These are phyloP conservation scores for Saccharomycopsis guyanensis DNA, from an alignment of 805 yeast species.

Conservation along the genomic window DNA sequence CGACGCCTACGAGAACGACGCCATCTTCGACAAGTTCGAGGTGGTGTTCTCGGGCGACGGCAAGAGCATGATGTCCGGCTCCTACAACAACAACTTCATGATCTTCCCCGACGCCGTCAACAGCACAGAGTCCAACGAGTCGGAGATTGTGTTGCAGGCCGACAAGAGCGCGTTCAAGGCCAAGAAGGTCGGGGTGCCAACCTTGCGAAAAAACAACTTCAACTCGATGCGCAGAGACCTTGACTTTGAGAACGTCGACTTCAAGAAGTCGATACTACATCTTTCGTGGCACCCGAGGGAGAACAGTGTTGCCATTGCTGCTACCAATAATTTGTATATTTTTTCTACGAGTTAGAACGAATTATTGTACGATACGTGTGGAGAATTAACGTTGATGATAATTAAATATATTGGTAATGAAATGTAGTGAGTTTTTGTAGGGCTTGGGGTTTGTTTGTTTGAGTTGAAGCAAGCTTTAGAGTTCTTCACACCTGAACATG, in stretches of 20 bases:
- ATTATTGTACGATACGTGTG: too few relatives aligned
- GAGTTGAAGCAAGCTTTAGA: too few relatives aligned
- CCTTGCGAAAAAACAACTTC: slow-evolving; percentile 33
- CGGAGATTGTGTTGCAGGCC: slow-evolving; percentile 86
- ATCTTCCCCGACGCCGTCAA: slow-evolving; percentile 80
- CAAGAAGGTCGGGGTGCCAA: slow-evolving; percentile 47
- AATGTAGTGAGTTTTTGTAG: too few relatives aligned
- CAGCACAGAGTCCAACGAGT: slow-evolving; percentile 27
- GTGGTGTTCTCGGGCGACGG: slow-evolving; percentile 93
- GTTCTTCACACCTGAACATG: too few relatives aligned
- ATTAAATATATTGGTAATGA: too few relatives aligned
- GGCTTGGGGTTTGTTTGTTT: too few relatives aligned
- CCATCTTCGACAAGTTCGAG: slow-evolving; percentile 97
- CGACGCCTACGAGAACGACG: slow-evolving; percentile 97
- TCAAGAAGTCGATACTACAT: slow-evolving; percentile 89
- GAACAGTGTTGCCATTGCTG: slow-evolving; percentile 95
- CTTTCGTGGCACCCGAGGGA: slow-evolving; percentile 98
- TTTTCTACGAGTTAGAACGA: slow-evolving; percentile 57
- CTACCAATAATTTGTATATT: slow-evolving; percentile 88
- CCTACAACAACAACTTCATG: slow-evolving; percentile 95
- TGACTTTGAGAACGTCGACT: slow-evolving; percentile 58
- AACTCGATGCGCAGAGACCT: slow-evolving; percentile 27
- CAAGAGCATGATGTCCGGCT: slow-evolving; percentile 89
- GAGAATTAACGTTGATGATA: too few relatives aligned
- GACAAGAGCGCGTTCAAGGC: slow-evolving; percentile 93